phyloP scores from a whole-genome alignment of 192 early-diverging fungal genomes.

The Backusella sp. region DNA sequence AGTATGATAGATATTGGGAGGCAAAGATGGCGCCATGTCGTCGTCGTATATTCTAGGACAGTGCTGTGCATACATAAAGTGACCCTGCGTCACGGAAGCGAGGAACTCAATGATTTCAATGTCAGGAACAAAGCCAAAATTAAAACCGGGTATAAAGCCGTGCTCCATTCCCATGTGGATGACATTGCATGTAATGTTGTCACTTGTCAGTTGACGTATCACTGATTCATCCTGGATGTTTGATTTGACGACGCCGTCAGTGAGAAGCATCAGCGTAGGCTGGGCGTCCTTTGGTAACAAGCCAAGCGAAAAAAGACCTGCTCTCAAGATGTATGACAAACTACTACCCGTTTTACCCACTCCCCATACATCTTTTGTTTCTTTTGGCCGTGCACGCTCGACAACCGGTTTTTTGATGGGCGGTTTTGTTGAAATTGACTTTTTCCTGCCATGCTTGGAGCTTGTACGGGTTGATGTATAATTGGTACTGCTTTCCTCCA shows the following conservation, averaged over 20 bases:
- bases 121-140: conserved; percentile 77
- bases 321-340: conserved; percentile 54
- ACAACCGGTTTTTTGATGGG: not conserved
- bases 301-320: conserved; percentile 50
- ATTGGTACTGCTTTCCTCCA: conserved; percentile 1
- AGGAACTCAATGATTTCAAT: conserved; percentile 72
- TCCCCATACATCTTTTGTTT: conserved; percentile 52
- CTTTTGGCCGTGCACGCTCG: not conserved
- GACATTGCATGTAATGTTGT: conserved; percentile 64
- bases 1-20: conserved; percentile 54
- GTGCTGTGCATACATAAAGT: conserved; percentile 69
- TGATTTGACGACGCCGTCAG: conserved; percentile 76
- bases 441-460: not conserved
- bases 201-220: conserved; percentile 58
- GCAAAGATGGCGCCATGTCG: not conserved
- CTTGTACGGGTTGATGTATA: not conserved
- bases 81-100: conserved; percentile 63
- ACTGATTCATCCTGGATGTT: conserved; percentile 60
- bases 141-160: conserved; percentile 63
- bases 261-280: conserved; percentile 59
- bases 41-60: conserved; percentile 41
- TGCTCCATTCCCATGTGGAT: conserved; percentile 69
- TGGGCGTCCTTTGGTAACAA: conserved; percentile 44
- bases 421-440: not conserved
- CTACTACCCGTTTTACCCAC: conserved; percentile 56